phyloP scores from a whole-genome alignment of 1,139 yeast species.

The Scheffersomyces segobiensis region DNA sequence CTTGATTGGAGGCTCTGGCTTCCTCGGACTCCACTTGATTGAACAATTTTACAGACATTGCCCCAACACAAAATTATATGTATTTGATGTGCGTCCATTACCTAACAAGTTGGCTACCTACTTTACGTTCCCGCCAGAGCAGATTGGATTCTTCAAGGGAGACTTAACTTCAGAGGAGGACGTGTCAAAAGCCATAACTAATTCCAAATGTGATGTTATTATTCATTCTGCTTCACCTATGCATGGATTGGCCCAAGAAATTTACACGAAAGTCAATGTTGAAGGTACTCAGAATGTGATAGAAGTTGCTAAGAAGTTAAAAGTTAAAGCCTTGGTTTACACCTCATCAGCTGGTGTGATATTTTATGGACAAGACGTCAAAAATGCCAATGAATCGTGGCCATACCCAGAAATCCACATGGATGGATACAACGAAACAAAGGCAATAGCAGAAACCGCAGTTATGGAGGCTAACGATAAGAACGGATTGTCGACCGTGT shows the following conservation, averaged over 20 bases:
- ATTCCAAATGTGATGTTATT: constrained; percentile 67
- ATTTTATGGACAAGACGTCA: constrained; percentile 87
- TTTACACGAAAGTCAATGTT: constrained; percentile 89
- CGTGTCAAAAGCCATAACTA: constrained; percentile 61
- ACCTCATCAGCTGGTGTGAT: constrained; percentile 98
- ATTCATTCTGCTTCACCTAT: constrained; percentile 97
- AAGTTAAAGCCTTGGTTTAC: constrained; percentile 74
- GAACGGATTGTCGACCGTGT: constrained; percentile 68
- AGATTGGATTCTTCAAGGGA: constrained; percentile 69
- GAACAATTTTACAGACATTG: constrained; percentile 72
- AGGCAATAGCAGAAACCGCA: constrained; percentile 85
- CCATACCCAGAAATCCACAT: constrained; percentile 89
- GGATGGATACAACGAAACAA: constrained; percentile 97
- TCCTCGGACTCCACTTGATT: constrained; percentile 86
- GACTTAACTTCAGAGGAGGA: constrained; percentile 79
- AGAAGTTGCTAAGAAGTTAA: constrained; percentile 55
- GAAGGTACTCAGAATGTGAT: constrained; percentile 81
- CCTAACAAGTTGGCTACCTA: constrained; percentile 69
- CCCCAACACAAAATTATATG: constrained; percentile 76
- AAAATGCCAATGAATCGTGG: constrained; percentile 91
- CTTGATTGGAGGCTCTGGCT: constrained; percentile 92
- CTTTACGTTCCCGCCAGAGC: constrained; percentile 66
- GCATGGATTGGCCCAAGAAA: constrained; percentile 49
- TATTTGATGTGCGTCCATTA: constrained; percentile 87
- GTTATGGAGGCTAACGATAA: constrained; percentile 70